Conservation (phyloP, 768 basidiomycete species). For the Mycena leptocephala region DNA sequence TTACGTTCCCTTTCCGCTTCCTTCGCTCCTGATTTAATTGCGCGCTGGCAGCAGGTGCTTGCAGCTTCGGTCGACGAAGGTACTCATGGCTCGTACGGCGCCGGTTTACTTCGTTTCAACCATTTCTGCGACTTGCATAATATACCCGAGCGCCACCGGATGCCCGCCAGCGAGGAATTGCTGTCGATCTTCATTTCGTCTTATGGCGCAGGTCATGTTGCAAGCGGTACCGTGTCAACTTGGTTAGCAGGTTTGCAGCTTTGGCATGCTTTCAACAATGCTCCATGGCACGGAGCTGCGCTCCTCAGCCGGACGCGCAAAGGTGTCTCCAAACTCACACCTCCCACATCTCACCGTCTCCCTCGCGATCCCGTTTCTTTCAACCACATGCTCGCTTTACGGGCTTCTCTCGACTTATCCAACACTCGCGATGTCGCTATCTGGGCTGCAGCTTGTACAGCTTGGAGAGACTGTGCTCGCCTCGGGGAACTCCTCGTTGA, state of each 20-base stretch:
- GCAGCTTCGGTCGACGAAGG: constrained; percentile 30
- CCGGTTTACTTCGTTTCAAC: constrained; percentile 50
- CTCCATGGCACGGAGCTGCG: no score
- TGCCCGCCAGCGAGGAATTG: no score
- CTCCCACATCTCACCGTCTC: neutral
- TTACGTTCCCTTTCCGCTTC: no score
- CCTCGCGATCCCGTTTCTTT: no score
- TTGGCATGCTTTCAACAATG: no score
- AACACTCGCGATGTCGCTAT: neutral
- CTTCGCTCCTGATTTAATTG: no score
- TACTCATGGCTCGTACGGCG: constrained; percentile 46
- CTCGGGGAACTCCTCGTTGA: neutral
- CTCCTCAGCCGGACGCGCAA: neutral
- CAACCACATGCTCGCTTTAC: neutral
- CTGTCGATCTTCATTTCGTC: no score
- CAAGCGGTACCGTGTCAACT: no score
- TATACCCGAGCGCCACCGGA: constrained; percentile 43
- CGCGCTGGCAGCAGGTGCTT: constrained; percentile 13
- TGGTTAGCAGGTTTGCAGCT: no score
- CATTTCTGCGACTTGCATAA: constrained; percentile 52
- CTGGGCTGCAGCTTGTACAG: no score
- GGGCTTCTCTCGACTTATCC: neutral
- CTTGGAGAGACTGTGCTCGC: constrained; percentile 7
- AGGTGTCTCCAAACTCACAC: constrained; percentile 5
- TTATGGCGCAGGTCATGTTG: no score